Percentiles rank a stretch among this genome's conserved stretches.
Conservation (phyloP, 257 asterid genomes). For the Solanum appendiculatum region DNA sequence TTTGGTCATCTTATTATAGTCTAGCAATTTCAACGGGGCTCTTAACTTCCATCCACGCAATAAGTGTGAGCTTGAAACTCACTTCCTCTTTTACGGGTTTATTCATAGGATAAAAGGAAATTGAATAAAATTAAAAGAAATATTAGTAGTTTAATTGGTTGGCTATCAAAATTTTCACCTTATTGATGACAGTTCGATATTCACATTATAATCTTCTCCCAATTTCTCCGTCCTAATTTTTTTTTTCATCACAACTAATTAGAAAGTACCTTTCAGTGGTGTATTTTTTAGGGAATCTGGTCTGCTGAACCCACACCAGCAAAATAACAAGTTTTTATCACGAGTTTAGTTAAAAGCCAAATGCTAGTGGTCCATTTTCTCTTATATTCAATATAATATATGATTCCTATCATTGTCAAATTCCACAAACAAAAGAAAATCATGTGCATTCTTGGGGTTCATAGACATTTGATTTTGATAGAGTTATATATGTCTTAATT, state of each 20-base stretch:
- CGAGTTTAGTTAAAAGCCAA: neutral
- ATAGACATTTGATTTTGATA: neutral
- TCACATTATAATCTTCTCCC: neutral
- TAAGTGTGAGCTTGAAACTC: neutral
- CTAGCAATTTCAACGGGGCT: neutral
- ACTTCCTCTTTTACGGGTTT: accelerated
- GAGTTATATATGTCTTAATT: neutral
- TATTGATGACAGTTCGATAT: too few relatives aligned
- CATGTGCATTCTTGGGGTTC: neutral
- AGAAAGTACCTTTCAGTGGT: neutral
- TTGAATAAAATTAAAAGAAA: too few relatives aligned
- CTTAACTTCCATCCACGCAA: too few relatives aligned
- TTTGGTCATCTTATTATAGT: neutral
- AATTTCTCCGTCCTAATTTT: too few relatives aligned
- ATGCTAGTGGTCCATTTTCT: neutral
- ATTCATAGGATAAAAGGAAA: too few relatives aligned
- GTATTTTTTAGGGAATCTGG: neutral
- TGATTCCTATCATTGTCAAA: neutral
- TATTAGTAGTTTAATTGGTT: too few relatives aligned
- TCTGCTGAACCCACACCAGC: neutral
- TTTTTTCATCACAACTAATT: neutral
- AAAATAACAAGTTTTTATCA: neutral
- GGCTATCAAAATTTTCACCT: too few relatives aligned
- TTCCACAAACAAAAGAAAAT: neutral
- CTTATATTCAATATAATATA: neutral